A percentile compares a stretch with the other conserved stretches of the same genome.
phyloP scores from a whole-genome alignment of 2,329 filamentous ascomycete species.

The Diplodia intermedia region DNA sequence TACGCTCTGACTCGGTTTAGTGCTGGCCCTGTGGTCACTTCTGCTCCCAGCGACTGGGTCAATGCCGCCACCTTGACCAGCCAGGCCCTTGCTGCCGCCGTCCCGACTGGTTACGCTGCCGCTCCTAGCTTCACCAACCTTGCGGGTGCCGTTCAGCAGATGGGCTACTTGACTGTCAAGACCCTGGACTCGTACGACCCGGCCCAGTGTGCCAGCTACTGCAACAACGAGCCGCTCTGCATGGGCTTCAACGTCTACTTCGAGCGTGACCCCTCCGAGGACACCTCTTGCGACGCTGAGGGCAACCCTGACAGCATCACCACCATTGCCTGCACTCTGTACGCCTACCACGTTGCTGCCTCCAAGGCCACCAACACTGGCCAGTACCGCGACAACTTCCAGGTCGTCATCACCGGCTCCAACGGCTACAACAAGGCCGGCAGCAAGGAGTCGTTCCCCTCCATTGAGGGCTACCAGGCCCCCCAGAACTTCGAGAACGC shows the following conservation, averaged over 20 bases:
- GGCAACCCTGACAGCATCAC: conserved; percentile 33
- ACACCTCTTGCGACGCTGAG: conserved; percentile 5
- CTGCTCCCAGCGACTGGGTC: conserved; percentile 16
- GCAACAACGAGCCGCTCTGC: conserved; percentile 34
- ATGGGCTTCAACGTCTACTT: conserved; percentile 39
- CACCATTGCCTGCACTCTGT: conserved; percentile 43
- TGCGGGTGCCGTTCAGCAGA: conserved; percentile 32
- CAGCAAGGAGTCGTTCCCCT: conserved; percentile 17
- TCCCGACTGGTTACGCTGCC: conserved; percentile 32
- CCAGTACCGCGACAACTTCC: conserved; percentile 38
- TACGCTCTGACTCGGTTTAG: neutral
- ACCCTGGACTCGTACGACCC: conserved; percentile 33
- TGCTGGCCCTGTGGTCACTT: conserved; percentile 21
- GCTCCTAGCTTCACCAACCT: conserved; percentile 30
- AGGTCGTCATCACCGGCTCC: conserved; percentile 35
- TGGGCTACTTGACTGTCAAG: conserved; percentile 34
- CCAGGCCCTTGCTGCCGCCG: conserved; percentile 6
- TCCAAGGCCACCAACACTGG: conserved; percentile 40
- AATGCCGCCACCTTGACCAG: neutral
- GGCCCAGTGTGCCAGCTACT: conserved; percentile 33
- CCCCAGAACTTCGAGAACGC: conserved; percentile 20
- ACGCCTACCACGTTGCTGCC: conserved; percentile 39
- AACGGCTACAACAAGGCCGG: conserved; percentile 37
- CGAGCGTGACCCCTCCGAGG: conserved; percentile 35
- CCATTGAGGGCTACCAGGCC: conserved; percentile 17